Base-by-base conservation (phyloP, 108 stramenopile species). In the Cyclostephanos tholiformis region DNA sequence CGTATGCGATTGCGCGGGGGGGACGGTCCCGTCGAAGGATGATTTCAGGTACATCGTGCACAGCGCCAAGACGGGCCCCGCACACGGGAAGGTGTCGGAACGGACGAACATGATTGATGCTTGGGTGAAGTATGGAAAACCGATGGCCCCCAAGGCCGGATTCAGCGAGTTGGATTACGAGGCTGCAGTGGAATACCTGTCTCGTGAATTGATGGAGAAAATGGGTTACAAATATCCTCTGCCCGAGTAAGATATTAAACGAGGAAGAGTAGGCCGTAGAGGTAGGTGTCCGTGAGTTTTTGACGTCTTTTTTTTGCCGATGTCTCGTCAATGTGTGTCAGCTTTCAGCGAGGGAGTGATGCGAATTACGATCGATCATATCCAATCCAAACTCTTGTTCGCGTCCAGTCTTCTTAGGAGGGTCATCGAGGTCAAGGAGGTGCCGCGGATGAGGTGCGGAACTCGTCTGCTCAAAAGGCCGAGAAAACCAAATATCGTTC, bases 1-100 rank as follows among this genome's bases (percentile, higher is more conserved):
- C 25, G 67, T 91, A 27, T 91, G 89, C 65, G 74, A 81, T 30
- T 94, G 93, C 72, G 86, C 82, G 20, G 93, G 93, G 2, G 91
- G 87, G 2, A 36, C 29, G 26, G 52, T 81, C 12, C 65, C 74
- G 23, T 35, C 46, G 8, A 36, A 74, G 16, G 43, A 44, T 9
- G 59, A 63, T 12, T 90, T 90, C 76, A 70, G 75, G 53, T 84
- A 81, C 58, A 63, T 86, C 7, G 46, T 67, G 22, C 74, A 85
- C 13, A 66, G 79, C 44, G 82, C 86, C 9, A 87, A 88, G 44
- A 55, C 51, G 12, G 89, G 89, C 4, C 56, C 69, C 10, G 89
- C 84, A 5, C 87, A 90, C 56, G 87, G 87, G 10, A 84, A 70
- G 55, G 57, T 84, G 51, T 23, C 64, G 4, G 72, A 77, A 27